A percentile compares a stretch with the other conserved stretches of the same genome.
These are phyloP conservation scores for Fonsecaea monophora DNA, from an alignment of 2,329 filamentous ascomycete species.

Conservation along the genomic window DNA sequence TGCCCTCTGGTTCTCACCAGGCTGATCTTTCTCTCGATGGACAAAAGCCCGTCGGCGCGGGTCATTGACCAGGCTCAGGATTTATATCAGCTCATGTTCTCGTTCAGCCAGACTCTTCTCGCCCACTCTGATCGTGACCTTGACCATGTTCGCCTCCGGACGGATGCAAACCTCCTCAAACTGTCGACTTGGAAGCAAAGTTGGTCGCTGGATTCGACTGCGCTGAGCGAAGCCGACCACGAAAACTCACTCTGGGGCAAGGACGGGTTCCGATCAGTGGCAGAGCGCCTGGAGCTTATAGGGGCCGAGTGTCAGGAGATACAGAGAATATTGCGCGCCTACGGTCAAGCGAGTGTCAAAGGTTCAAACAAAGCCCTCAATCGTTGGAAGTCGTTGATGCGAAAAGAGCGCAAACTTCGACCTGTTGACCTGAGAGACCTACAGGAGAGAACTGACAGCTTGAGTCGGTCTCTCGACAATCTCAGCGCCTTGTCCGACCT, in stretches of 20 bases:
- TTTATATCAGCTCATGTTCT: not conserved
- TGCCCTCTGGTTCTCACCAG: not conserved
- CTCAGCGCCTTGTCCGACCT: not conserved
- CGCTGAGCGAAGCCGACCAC: not conserved
- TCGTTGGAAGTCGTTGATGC: not conserved
- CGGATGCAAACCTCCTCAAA: not conserved
- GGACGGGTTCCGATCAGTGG: not conserved
- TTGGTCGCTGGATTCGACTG: not conserved
- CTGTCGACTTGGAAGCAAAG: not conserved
- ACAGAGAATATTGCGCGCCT: not conserved
- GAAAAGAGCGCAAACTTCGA: not conserved
- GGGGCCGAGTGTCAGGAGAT: not conserved
- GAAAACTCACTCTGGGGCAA: not conserved
- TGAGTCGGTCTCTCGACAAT: not conserved
- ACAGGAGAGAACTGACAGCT: not conserved
- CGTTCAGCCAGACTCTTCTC: not conserved
- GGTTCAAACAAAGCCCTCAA: not conserved
- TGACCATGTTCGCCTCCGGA: not conserved
- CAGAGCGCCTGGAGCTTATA: not conserved
- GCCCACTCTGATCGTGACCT: not conserved
- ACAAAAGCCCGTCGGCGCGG: not conserved
- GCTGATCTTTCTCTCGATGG: not conserved
- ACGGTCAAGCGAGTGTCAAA: not conserved
- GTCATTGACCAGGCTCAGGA: not conserved
- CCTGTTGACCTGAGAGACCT: not conserved